phyloP scores from a whole-genome alignment of 1,284 basidiomycete species.

The Coniferiporia weirii region DNA sequence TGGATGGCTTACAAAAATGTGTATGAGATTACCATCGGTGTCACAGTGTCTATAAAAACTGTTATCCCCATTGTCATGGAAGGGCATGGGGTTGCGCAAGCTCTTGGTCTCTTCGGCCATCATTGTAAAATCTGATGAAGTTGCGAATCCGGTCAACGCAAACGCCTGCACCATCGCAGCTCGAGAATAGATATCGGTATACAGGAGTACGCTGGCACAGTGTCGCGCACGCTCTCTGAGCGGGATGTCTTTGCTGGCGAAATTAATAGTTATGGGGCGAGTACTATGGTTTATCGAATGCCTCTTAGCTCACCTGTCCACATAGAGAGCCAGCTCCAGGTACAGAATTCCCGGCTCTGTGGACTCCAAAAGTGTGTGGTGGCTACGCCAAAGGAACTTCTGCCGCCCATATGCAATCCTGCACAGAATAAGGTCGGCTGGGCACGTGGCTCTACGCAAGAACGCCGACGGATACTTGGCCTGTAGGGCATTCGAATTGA shows the following conservation, averaged over 20 bases:
- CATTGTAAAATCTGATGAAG: not conserved
- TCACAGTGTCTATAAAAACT: not conserved
- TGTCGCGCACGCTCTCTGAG: not conserved
- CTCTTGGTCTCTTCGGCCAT: not conserved
- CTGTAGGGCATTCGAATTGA: no score
- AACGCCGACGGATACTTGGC: no score
- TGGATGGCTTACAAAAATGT: not conserved
- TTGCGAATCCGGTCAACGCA: not conserved
- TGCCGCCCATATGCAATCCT: no score
- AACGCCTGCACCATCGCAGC: not conserved
- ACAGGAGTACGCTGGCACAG: not conserved
- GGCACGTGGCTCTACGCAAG: no score
- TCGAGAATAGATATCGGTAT: not conserved
- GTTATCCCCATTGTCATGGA: not conserved
- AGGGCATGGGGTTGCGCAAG: not conserved
- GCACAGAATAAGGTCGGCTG: no score
- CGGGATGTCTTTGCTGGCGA: not conserved
- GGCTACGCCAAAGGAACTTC: not conserved
- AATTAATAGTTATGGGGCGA: not conserved
- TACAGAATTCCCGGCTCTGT: no score
- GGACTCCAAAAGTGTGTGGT: not conserved
- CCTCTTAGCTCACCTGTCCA: not conserved
- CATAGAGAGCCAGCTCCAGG: not conserved
- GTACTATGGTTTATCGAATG: not conserved
- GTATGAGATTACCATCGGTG: not conserved